These are phyloP conservation scores for Discostella stelligeroides DNA, from an alignment of 108 stramenopile species.

Conservation along the genomic window DNA sequence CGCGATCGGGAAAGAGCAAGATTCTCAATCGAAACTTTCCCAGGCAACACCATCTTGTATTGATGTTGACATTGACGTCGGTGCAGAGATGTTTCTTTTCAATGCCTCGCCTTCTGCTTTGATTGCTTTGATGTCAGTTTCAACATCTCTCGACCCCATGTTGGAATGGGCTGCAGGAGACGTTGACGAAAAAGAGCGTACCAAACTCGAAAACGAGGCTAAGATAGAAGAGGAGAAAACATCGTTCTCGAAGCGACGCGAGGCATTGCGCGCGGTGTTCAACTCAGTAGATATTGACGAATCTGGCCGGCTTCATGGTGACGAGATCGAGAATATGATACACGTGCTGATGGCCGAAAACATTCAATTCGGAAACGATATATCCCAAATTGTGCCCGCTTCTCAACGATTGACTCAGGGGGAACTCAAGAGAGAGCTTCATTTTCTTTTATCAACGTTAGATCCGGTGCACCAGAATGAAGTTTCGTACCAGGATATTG, in stretches of 20 bases:
- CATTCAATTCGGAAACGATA: background rate
- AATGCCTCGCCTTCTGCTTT: slow-evolving; percentile 36
- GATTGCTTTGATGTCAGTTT: slow-evolving; percentile 7
- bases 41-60: background rate
- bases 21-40: background rate
- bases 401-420: slow-evolving; percentile 21
- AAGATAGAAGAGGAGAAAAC: slow-evolving; percentile 10
- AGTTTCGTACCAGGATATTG: slow-evolving; percentile 31
- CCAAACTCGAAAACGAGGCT: slow-evolving; percentile 4
- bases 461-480: slow-evolving; percentile 15
- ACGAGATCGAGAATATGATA: slow-evolving; percentile 22
- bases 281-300: slow-evolving; percentile 20
- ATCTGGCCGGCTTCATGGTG: slow-evolving; percentile 23
- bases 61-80: slow-evolving; percentile 9
- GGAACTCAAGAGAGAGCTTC: slow-evolving; percentile 34
- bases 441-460: slow-evolving; percentile 16
- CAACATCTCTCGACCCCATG: slow-evolving; percentile 1
- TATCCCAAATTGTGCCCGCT: slow-evolving; percentile 6
- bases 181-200: slow-evolving; percentile 5
- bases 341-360: slow-evolving; percentile 15
- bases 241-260: slow-evolving; percentile 18
- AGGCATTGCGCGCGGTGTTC: slow-evolving; percentile 27
- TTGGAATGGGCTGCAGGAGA: slow-evolving; percentile 14
- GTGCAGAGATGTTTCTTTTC: slow-evolving; percentile 10
- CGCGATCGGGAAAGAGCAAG: background rate